Evolutionary conservation across 1,284 basidiomycete genomes (phyloP).

Genomic region (Microstroma glucosiphilum): DNA sequence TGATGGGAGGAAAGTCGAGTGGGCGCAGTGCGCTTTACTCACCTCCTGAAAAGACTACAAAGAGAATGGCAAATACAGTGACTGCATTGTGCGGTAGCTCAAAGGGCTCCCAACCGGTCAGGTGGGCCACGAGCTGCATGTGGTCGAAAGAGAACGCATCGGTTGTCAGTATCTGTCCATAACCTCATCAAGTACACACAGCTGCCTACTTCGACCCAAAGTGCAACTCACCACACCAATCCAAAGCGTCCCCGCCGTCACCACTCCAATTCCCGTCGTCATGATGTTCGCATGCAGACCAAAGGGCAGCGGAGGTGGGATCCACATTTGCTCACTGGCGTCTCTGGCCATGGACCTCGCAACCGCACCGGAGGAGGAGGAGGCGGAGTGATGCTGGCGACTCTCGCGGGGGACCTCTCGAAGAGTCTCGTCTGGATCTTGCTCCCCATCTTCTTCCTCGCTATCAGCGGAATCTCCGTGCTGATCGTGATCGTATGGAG

Average conservation of each 20-base stretch:
- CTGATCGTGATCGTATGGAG: no score
- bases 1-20: not conserved
- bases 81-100: slow-evolving; percentile 33
- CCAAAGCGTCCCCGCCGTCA: slow-evolving; percentile 39
- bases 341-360: no score
- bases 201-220: not conserved
- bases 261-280: slow-evolving; percentile 45
- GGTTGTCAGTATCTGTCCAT: not conserved
- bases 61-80: slow-evolving; percentile 22
- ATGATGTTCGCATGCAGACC: slow-evolving; percentile 47
- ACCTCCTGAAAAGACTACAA: slow-evolving; percentile 31
- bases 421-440: not conserved
- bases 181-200: no score
- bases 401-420: not conserved
- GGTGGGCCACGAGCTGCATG: slow-evolving; percentile 22
- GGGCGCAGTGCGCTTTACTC: not conserved
- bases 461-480: not conserved
- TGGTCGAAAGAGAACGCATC: not conserved
- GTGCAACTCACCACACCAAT: slow-evolving; percentile 23
- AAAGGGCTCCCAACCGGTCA: slow-evolving; percentile 34
- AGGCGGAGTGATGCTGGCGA: no score
- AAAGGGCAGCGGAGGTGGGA: slow-evolving; percentile 45
- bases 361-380: not conserved
- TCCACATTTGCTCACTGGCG: slow-evolving; percentile 7
- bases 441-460: not conserved